Conservation (phyloP, 2,329 filamentous ascomycete genomes). For the Madurella fahalii region DNA sequence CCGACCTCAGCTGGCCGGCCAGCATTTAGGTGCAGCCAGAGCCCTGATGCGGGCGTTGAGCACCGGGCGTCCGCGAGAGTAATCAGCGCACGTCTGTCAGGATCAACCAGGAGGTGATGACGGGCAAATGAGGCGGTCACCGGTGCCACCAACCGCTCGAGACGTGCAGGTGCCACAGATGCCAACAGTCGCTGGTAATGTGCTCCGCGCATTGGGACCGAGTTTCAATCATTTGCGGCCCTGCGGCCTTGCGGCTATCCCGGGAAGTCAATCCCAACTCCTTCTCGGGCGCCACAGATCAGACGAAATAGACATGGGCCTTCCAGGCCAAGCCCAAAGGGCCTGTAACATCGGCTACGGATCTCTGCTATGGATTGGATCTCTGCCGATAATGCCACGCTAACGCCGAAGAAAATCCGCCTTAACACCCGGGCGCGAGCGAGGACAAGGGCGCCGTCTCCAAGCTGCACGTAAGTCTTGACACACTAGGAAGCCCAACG, state of each 20-base stretch:
- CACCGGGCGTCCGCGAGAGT: not conserved
- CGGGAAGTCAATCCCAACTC: slow-evolving; percentile 3
- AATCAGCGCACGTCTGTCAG: too few relatives aligned
- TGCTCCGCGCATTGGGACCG: slow-evolving; percentile 16
- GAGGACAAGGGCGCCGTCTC: not conserved
- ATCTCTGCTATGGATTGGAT: not conserved
- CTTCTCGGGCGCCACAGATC: not conserved
- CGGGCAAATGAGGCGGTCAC: slow-evolving; percentile 6
- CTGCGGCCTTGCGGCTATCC: slow-evolving; percentile 20
- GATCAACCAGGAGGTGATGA: not conserved
- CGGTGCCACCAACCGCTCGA: slow-evolving; percentile 1
- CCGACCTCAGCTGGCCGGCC: not conserved
- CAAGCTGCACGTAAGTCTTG: slow-evolving; percentile 14
- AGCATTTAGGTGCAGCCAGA: too few relatives aligned
- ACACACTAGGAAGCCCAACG: not conserved
- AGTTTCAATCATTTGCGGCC: slow-evolving; percentile 17
- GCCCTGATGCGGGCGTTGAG: too few relatives aligned
- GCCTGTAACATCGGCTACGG: not conserved
- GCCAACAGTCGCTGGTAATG: too few relatives aligned
- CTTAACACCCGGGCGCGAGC: not conserved
- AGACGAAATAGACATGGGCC: not conserved
- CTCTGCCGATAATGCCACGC: not conserved
- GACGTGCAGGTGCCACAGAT: slow-evolving; percentile 16
- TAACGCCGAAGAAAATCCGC: not conserved
- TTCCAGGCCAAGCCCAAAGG: not conserved